Percentiles rank a stretch among this genome's conserved stretches.
Evolutionary conservation across 2,329 filamentous ascomycete genomes (phyloP).

Genomic region (Nothophaeocryptopus gaeumannii): DNA sequence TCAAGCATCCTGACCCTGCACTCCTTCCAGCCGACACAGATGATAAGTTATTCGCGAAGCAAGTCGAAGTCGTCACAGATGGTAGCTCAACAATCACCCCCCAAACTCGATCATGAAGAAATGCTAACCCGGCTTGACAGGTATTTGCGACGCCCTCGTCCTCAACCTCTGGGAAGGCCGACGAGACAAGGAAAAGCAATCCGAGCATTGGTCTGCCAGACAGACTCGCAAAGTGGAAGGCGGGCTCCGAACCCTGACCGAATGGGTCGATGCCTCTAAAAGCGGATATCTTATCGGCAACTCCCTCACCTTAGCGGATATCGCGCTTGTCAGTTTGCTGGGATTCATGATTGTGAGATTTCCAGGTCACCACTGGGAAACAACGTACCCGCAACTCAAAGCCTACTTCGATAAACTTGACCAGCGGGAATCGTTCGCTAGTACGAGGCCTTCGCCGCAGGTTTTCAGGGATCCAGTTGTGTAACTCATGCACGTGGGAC

Average conservation of each 20-base stretch:
- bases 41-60: slow-evolving; percentile 32
- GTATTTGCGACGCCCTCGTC: slow-evolving; percentile 39
- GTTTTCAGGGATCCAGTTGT: slow-evolving; percentile 38
- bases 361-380: slow-evolving; percentile 35
- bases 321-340: slow-evolving; percentile 35
- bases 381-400: slow-evolving; percentile 38
- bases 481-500: too few species aligned
- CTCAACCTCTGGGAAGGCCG: slow-evolving; percentile 38
- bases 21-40: slow-evolving; percentile 32
- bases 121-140: too few species aligned
- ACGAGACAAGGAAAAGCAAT: slow-evolving; percentile 29
- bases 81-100: slow-evolving; percentile 27
- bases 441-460: slow-evolving; percentile 35
- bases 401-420: slow-evolving; percentile 47
- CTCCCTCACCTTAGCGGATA: slow-evolving; percentile 36
- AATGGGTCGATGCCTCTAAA: slow-evolving; percentile 24
- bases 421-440: slow-evolving; percentile 42
- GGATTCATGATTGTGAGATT: slow-evolving; percentile 36
- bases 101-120: neutral
- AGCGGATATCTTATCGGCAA: slow-evolving; percentile 33
- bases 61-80: slow-evolving; percentile 37
- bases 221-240: slow-evolving; percentile 39
- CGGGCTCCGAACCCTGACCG: slow-evolving; percentile 32
- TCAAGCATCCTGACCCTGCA: slow-evolving; percentile 32
- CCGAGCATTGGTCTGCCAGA: slow-evolving; percentile 34